phyloP scores from a whole-genome alignment of 441 rosid genomes.

The Erodium trifolium region DNA sequence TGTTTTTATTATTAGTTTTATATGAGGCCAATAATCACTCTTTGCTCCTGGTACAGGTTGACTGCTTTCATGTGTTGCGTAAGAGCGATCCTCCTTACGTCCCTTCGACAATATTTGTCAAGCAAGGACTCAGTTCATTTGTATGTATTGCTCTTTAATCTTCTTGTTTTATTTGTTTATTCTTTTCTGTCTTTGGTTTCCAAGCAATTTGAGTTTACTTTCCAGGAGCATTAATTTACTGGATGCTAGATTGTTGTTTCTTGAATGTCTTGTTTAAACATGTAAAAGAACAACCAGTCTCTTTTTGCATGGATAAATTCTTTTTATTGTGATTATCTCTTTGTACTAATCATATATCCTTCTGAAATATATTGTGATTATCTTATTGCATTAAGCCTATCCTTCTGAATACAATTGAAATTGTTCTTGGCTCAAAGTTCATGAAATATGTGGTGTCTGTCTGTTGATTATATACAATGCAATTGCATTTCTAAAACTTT shows the following conservation, averaged over 20 bases:
- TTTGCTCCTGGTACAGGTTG: conserved; percentile 50
- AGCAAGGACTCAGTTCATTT: conserved; percentile 89
- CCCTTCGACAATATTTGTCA: conserved; percentile 68
- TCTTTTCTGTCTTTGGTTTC: conserved; percentile 10
- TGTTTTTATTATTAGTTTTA: conserved; percentile 4
- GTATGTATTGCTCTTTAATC: conserved; percentile 38
- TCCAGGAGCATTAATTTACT: neutral
- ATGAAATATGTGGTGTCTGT: neutral
- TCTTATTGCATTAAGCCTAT: neutral
- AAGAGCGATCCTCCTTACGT: conserved; percentile 94
- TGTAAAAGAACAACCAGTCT: neutral
- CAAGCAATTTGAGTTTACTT: neutral
- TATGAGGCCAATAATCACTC: conserved; percentile 13
- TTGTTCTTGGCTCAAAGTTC: neutral
- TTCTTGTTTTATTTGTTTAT: conserved; percentile 13
- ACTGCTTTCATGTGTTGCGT: conserved; percentile 96
- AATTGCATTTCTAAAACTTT: neutral
- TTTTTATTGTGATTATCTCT: neutral
- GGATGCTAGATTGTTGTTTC: neutral
- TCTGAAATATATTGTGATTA: neutral
- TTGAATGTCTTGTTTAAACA: conserved; percentile 1
- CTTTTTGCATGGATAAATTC: neutral
- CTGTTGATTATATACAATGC: neutral
- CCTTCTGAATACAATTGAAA: neutral
- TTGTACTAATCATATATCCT: neutral